These are phyloP conservation scores for Cryphonectria nitschkei DNA, from an alignment of 2,329 filamentous ascomycete genomes.

Conservation along the genomic window DNA sequence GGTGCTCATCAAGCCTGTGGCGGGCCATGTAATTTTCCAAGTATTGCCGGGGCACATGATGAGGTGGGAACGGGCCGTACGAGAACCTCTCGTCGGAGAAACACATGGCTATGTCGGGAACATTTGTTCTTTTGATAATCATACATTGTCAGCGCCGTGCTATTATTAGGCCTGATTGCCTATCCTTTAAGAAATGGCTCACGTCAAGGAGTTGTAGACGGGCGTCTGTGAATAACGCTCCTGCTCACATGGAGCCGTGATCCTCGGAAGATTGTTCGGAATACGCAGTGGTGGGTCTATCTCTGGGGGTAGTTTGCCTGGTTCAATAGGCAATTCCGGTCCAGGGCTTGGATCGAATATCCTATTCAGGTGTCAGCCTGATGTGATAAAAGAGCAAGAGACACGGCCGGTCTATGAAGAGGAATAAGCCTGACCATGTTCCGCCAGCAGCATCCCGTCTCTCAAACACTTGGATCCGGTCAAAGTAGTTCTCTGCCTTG, in stretches of 20 bases:
- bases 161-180: neutral
- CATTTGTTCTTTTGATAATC: conserved; percentile 50
- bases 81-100: conserved; percentile 58
- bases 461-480: conserved; percentile 48
- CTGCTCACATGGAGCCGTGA: conserved; percentile 45
- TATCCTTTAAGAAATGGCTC: conserved; percentile 30
- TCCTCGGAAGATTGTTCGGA: conserved; percentile 46
- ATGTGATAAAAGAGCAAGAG: neutral
- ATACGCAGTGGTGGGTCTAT: conserved; percentile 51
- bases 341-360: conserved; percentile 53
- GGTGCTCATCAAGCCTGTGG: conserved; percentile 49
- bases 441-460: conserved; percentile 47
- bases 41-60: conserved; percentile 58
- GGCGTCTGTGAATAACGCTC: conserved; percentile 53
- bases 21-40: conserved; percentile 58
- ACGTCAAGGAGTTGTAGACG: conserved; percentile 57
- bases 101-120: conserved; percentile 59
- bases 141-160: neutral
- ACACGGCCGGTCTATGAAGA: neutral
- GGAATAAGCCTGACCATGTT: conserved; percentile 43
- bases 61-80: conserved; percentile 60
- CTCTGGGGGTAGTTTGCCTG: conserved; percentile 49
- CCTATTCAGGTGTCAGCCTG: conserved; percentile 38
- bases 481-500: conserved; percentile 48
- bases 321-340: conserved; percentile 40